A percentile compares a stretch with the other conserved stretches of the same genome.
Evolutionary conservation across 2,329 filamentous ascomycete genomes (phyloP).

Genomic region (Aspergillus sp.): DNA sequence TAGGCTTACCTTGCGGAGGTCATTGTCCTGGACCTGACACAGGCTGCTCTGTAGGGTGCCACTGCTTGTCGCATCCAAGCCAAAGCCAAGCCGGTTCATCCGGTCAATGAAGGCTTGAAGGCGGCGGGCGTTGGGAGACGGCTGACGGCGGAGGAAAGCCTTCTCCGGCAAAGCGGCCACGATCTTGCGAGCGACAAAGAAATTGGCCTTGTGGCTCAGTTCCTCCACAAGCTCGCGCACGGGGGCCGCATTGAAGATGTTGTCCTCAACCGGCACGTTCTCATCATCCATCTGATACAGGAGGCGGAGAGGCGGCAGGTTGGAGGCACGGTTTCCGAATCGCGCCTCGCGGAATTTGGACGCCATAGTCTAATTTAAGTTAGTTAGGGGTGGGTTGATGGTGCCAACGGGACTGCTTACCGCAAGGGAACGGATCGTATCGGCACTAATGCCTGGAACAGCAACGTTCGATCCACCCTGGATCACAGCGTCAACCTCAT

Average conservation of each 20-base stretch:
- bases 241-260: conserved; percentile 87
- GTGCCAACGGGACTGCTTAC: conserved; percentile 43
- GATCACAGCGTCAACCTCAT: conserved; percentile 81
- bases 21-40: conserved; percentile 85
- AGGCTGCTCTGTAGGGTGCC: conserved; percentile 90
- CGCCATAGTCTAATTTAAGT: conserved; percentile 60
- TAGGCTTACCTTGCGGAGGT: conserved; percentile 70
- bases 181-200: conserved; percentile 82
- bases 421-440: conserved; percentile 77
- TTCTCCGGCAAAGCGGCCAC: conserved; percentile 79
- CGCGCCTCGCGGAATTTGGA: conserved; percentile 89
- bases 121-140: conserved; percentile 79
- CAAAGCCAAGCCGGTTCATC: conserved; percentile 87
- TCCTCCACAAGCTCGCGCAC: conserved; percentile 95
- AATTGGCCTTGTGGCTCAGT: conserved; percentile 88
- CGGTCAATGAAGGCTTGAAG: conserved; percentile 88
- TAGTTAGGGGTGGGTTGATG: neutral
- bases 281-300: conserved; percentile 95
- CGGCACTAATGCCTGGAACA: conserved; percentile 63
- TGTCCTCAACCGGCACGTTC: conserved; percentile 93
- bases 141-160: conserved; percentile 84
- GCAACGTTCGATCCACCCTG: conserved; percentile 61
- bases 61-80: conserved; percentile 85
- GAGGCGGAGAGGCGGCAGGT: conserved; percentile 81
- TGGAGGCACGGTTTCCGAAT: conserved; percentile 73